Evolutionary conservation across 495 filamentous ascomycete genomes (phyloP), one percentile per base, ranked within the genome.

Genomic region (Amniculicola lignicola): DNA sequence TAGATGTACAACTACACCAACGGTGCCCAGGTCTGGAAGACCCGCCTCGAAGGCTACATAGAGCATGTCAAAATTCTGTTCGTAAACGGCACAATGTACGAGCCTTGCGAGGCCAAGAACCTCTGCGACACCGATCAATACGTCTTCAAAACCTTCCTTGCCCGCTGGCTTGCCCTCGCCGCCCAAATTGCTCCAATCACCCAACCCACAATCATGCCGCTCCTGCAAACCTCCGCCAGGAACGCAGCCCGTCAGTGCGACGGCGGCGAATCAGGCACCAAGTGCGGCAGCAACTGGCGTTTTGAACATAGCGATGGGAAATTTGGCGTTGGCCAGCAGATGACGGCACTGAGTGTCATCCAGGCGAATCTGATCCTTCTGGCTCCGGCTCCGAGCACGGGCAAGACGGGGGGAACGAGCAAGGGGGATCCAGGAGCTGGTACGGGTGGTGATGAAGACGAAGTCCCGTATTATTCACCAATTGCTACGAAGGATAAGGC

Each of bases 211-310:
- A 67, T 80, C 12, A 59, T 72, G 38, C 77, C 78, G 14, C 69
- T 88, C 28, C 67, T 91, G 31, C 70, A 82, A 2, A 73, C 76
- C 23, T 74, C 80, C 3, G 64, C 72, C n/a, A 63, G 75, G 18
- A 74, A 81, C 2, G 64, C 74, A n/a, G 66, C 72, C 1, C 76
- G 79, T 67, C 68, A 79, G 1, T 69, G 68, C 25, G 66, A 73
- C 40, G 72, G 62, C 0, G 90, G 88, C 69, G 78, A 90, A 63
- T 65, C 79, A 48, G 87, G 78, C 23, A 54, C 40, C 16, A 79
- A 78, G 37, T 95, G 90, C 66, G 87, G 88, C 0, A 65, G 86
- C 41, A 77, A 74, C 37, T 95, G 90, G 89, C 80, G 75, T 55
- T 69, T 74, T 11, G 68, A 70, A 11, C 67, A 63, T 58, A 61